phyloP scores from a whole-genome alignment of 1,284 basidiomycete genomes.

The Cryptococcus neoformans region DNA sequence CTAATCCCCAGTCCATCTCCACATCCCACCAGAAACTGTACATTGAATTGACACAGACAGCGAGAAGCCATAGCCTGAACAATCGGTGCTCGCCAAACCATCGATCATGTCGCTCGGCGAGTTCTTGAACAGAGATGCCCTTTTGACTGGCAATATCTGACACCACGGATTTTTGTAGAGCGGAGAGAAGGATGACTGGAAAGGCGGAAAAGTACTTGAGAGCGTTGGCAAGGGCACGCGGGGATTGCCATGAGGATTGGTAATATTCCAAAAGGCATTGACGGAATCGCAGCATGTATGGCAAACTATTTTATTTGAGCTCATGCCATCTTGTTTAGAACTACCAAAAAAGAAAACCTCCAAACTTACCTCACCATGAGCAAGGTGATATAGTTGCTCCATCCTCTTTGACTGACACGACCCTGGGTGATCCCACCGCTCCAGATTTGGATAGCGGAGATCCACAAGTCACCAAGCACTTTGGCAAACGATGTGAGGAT shows the following conservation, averaged over 20 bases:
- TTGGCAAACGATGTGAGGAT: slow-evolving; percentile 95
- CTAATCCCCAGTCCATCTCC: slow-evolving; percentile 95
- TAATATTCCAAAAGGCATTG: slow-evolving; percentile 90
- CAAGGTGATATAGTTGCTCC: slow-evolving; percentile 70
- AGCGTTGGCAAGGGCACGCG: slow-evolving; percentile 84
- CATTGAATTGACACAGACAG: slow-evolving; percentile 81
- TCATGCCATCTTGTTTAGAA: not conserved
- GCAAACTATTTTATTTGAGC: slow-evolving; percentile 59
- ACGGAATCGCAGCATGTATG: slow-evolving; percentile 85
- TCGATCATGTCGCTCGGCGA: slow-evolving; percentile 50
- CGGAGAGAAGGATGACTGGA: slow-evolving; percentile 94
- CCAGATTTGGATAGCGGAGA: slow-evolving; percentile 74
- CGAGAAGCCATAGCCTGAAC: slow-evolving; percentile 82
- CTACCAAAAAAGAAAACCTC: not conserved
- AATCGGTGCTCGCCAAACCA: slow-evolving; percentile 75
- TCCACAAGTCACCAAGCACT: slow-evolving; percentile 91
- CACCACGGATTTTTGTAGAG: slow-evolving; percentile 70
- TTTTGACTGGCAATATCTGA: slow-evolving; percentile 57
- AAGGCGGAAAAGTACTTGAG: slow-evolving; percentile 96
- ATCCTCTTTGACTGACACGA: slow-evolving; percentile 61
- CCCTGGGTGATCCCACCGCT: slow-evolving; percentile 63
- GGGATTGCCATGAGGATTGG: slow-evolving; percentile 62
- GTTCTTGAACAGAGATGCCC: slow-evolving; percentile 49
- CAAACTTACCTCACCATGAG: slow-evolving; percentile 74
- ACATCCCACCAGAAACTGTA: slow-evolving; percentile 99